Evolutionary conservation across 805 yeast species (phyloP).

Genomic region (Schwanniomyces sp.): DNA sequence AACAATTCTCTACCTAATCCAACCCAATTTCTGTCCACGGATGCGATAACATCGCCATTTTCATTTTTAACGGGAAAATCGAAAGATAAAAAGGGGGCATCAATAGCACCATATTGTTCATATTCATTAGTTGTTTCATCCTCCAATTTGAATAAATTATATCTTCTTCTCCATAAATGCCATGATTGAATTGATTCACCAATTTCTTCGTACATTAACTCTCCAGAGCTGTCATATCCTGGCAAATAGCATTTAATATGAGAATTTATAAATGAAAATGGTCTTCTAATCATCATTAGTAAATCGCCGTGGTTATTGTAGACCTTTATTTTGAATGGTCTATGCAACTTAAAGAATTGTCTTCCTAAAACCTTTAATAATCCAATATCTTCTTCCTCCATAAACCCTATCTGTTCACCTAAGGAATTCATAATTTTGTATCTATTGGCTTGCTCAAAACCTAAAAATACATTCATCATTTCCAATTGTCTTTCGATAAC

Average conservation of each 20-base stretch:
- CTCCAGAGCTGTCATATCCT: conserved; percentile 35
- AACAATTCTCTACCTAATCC: conserved; percentile 91
- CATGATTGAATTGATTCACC: conserved; percentile 92
- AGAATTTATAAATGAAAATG: conserved; percentile 86
- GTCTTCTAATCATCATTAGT: conserved; percentile 69
- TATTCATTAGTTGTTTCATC: conserved; percentile 44
- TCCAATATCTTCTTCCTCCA: conserved; percentile 80
- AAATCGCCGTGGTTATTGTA: conserved; percentile 63
- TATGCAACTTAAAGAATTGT: conserved; percentile 78
- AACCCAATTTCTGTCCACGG: conserved; percentile 92
- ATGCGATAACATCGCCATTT: conserved; percentile 58
- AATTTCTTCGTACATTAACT: conserved; percentile 45
- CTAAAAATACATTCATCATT: conserved; percentile 80
- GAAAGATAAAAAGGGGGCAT: conserved; percentile 83
- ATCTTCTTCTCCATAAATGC: conserved; percentile 92
- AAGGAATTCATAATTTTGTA: conserved; percentile 70
- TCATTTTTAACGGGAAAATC: conserved; percentile 76
- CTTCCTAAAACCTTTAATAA: conserved; percentile 68
- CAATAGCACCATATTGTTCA: conserved; percentile 83
- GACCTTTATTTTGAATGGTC: conserved; percentile 80
- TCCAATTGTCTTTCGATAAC: conserved; percentile 89
- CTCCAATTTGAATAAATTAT: conserved; percentile 67
- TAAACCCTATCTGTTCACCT: conserved; percentile 76
- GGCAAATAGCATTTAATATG: conserved; percentile 77
- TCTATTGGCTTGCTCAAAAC: conserved; percentile 88